Evolutionary conservation across 768 basidiomycete species (phyloP), one percentile per base, ranked within the genome.

Genomic region (Russula brevipes): DNA sequence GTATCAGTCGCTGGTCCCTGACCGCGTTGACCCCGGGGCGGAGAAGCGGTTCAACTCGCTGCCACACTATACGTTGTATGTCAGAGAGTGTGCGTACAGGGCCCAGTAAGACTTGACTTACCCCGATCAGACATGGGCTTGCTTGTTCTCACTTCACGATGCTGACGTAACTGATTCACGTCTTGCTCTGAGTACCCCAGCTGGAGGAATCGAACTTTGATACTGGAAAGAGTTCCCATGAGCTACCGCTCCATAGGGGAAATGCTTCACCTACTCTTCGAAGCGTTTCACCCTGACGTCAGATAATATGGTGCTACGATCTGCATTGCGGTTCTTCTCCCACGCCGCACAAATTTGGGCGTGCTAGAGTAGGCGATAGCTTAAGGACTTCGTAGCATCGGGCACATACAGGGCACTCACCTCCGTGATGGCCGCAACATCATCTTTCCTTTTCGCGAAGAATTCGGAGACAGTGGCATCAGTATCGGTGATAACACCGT

Each of bases 51-150:
- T 50, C 61, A 30, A 62, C 17, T 19, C 61, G 61, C 12, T 62
- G 54, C 61, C 61, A 62, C 8, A 57, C 61, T 62, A 57, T 8
- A 24, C 35, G 49, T 51, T 44, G n/a, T 5, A 14, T 38, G n/a
- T 57, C 16, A 57, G 59, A 24, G 3, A 33, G 30, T 33, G 24
- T 16, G 3, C 2, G 4, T 12, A 30, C 1, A 10, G 16, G 12
- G 14, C 6, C 14, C 17, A 3, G 8, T 8, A 14, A 14, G n/a
- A 47, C 30, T 41, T 46, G n/a, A 47, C 30, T 41, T 46, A 66
- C 65, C 57, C 52, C 65, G 51, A 47, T 58, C 47, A 12, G 65
- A 50, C 49, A 66, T 54, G 12, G 65, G 61, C 49, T 66, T 66
- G 36, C 56, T 58, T 12, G 12, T 38, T 38, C 19, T 47, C 39